Base-by-base conservation (phyloP, 2,329 filamentous ascomycete species). In the Hypoxylon sp. region DNA sequence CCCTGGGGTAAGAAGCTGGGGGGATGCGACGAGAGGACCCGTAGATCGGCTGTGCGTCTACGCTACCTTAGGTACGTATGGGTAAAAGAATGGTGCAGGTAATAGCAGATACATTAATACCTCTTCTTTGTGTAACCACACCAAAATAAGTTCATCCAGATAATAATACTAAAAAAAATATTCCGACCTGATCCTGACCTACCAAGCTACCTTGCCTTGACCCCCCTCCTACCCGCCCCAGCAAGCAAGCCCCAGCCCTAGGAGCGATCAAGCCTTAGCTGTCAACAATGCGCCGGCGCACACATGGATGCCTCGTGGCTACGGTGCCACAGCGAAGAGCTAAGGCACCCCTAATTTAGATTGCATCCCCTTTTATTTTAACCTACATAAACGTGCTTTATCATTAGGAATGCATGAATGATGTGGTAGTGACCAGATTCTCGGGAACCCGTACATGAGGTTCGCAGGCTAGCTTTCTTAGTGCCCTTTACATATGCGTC, bases 301-400 rank as follows among this genome's bases (percentile, higher is more conserved):
- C 64, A 62, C 65, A 67, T 60, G 66, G 66, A 54, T 65, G 43
- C 69, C 71, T 71, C 71, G 70, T 72, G 70, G 71, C 68, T 47
- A 60, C 41, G 58, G 71, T 71, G 48, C 52, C 61, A 72, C 69
- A 70, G 52, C 32, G 47, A 20, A 57, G 50, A 24, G 56, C 62
- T 64, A 67, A 65, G 51, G 58, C 56, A 59, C 52, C 57, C 37
- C 63, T 62, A 66, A 66, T 53, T 64, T 66, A 62, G 61, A 62
- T 49, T 59, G 56, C 57, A 46, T 64, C 60, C 46, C 26, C 51
- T 52, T 64, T 57, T 51, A 52, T 43, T 32, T 46, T 19, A 20
- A 41, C 22, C 44, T 48, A 19, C 32, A 32, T 28, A 20, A 19
- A 32, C 17, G 52, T 50, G 28, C 34, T 20, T 51, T 52, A 10